Percentiles rank a stretch among this genome's conserved stretches.
These are phyloP conservation scores for Chaetothyriales sp. DNA, from an alignment of 2,329 filamentous ascomycete species.

Conservation along the genomic window DNA sequence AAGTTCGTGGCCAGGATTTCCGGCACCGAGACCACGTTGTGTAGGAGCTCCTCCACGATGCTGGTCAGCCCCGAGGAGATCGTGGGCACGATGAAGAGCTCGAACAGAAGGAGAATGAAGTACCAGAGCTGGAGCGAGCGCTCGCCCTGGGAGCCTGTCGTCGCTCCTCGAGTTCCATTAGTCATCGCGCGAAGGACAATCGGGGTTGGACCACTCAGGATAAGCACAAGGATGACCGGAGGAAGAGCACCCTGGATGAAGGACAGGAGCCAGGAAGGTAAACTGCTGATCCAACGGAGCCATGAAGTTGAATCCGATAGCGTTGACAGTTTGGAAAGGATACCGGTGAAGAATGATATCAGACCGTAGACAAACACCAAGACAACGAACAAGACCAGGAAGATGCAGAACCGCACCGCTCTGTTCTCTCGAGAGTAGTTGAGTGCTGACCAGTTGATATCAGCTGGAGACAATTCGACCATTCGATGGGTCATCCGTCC, in stretches of 20 bases:
- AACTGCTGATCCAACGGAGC: constrained; percentile 10
- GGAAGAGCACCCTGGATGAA: constrained; percentile 17
- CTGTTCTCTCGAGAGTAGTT: constrained; percentile 5
- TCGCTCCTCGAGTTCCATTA: constrained; percentile 6
- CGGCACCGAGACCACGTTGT: constrained; percentile 11
- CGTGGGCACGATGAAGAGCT: constrained; percentile 17
- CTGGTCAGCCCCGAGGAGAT: constrained; percentile 18
- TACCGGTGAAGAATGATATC: constrained; percentile 15
- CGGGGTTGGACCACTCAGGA: constrained; percentile 13
- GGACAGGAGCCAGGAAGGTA: constrained; percentile 7
- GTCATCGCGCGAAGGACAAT: constrained; percentile 12
- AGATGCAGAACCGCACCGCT: constrained; percentile 11
- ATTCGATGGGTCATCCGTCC: constrained; percentile 14
- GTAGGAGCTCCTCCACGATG: constrained; percentile 15
- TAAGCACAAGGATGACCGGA: constrained; percentile 15
- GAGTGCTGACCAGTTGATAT: constrained; percentile 15
- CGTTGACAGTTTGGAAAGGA: constrained; percentile 14
- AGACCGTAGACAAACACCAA: constrained; percentile 17
- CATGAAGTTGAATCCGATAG: constrained; percentile 10
- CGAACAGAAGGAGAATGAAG: constrained; percentile 16
- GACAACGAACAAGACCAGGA: constrained; percentile 12
- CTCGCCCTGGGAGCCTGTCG: constrained; percentile 13
- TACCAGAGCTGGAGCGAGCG: constrained; percentile 18
- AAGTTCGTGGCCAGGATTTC: constrained; percentile 16
- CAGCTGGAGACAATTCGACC: constrained; percentile 18